Evolutionary conservation across 1,139 yeast species (phyloP).

Genomic region (Debaryomyces coudertii): DNA sequence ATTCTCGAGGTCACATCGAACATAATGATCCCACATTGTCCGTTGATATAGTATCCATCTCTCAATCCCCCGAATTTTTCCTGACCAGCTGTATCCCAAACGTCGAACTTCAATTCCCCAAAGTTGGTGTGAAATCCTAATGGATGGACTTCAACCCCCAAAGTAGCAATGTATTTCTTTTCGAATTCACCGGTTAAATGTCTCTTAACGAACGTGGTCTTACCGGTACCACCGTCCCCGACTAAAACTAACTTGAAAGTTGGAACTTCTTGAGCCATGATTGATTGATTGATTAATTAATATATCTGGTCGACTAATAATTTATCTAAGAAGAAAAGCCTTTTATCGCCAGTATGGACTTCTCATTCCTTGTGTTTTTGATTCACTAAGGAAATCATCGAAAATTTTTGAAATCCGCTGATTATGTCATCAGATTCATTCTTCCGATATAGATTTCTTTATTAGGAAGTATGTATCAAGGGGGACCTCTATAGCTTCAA

Average conservation of each 20-base stretch:
- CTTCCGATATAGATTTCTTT: constrained; percentile 8
- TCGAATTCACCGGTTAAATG: constrained; percentile 99
- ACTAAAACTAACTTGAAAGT: constrained; percentile 97
- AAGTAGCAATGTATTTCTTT: constrained; percentile 97
- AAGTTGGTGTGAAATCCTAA: constrained; percentile 97
- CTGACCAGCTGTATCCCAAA: constrained; percentile 99
- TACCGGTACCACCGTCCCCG: constrained; percentile 99
- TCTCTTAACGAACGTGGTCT: constrained; percentile 99
- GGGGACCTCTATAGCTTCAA: too few relatives aligned
- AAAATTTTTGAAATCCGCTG: constrained; percentile 11
- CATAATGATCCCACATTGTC: constrained; percentile 99
- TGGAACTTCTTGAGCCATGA: constrained; percentile 85
- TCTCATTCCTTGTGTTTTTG: constrained; percentile 9
- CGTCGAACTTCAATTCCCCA: constrained; percentile 98
- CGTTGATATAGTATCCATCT: constrained; percentile 99
- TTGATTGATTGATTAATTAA: constrained; percentile 14
- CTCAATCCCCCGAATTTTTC: constrained; percentile 99
- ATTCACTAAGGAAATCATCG: constrained; percentile 11
- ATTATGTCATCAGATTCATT: background rate
- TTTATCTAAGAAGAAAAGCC: constrained; percentile 3
- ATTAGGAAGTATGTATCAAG: constrained; percentile 8
- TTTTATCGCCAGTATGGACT: constrained; percentile 4
- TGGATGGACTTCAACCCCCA: constrained; percentile 99
- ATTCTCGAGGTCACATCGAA: constrained; percentile 99
- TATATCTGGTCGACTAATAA: background rate